A percentile compares a stretch with the other conserved stretches of the same genome.
phyloP scores from a whole-genome alignment of 192 early-diverging fungal species.

The Dissophora ornata region DNA sequence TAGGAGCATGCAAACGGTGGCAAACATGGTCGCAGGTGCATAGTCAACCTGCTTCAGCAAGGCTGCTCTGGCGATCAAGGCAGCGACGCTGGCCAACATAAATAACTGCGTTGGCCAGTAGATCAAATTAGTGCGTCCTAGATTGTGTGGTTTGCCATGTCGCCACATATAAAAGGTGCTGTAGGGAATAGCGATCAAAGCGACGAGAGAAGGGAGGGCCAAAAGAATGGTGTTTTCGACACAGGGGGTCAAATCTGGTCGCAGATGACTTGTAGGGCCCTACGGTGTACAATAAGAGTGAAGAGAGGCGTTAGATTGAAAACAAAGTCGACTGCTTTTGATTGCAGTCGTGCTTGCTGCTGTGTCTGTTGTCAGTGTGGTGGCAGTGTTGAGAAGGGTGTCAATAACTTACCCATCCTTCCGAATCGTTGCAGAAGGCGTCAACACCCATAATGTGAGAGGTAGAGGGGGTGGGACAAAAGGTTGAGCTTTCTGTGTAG shows the following conservation, averaged over 20 bases:
- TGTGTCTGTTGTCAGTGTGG: too few relatives aligned
- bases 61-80: conserved; percentile 32
- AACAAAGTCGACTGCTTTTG: too few relatives aligned
- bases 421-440: conserved; percentile 21
- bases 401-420: conserved; percentile 36
- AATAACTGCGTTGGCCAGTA: conserved; percentile 51
- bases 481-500: not conserved
- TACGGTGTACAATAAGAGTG: not conserved
- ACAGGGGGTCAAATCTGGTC: conserved; percentile 31
- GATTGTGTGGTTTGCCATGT: conserved; percentile 22
- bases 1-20: conserved; percentile 22
- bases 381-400: not conserved
- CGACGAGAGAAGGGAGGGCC: conserved; percentile 20
- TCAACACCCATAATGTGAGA: conserved; percentile 10
- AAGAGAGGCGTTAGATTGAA: too few relatives aligned
- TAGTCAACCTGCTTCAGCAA: conserved; percentile 10
- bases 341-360: too few relatives aligned
- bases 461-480: not conserved
- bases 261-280: conserved; percentile 34
- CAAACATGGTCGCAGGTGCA: conserved; percentile 36
- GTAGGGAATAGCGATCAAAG: conserved; percentile 13
- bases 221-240: conserved; percentile 45
- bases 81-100: conserved; percentile 19
- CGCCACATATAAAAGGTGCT: conserved; percentile 13
- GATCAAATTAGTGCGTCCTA: conserved; percentile 35